Evolutionary conservation across 225 moss, liverwort and hornwort genomes (phyloP).

Genomic region (Lunularia cruciata): DNA sequence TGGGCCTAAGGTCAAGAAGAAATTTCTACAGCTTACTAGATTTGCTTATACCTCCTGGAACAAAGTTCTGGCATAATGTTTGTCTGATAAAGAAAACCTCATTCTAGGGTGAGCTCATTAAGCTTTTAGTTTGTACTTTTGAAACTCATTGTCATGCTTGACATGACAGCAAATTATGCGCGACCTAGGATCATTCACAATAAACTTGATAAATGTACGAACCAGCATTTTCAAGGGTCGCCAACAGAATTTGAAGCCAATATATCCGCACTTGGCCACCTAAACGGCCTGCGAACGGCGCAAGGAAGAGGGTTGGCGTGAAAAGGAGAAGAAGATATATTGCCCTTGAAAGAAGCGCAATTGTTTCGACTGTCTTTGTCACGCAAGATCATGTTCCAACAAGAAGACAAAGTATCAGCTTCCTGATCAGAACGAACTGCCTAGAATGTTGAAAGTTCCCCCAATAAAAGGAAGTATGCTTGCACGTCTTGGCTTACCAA

Average conservation of each 20-base stretch:
- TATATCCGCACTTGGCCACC: slow-evolving; percentile 49
- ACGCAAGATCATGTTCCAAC: slow-evolving; percentile 53
- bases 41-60: no score
- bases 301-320: slow-evolving; percentile 62
- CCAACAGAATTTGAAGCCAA: slow-evolving; percentile 69
- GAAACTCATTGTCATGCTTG: no score
- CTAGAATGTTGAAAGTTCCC: no score
- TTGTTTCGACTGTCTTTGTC: slow-evolving; percentile 95
- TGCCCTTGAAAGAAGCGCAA: slow-evolving; percentile 62
- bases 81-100: no score
- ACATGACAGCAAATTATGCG: no score
- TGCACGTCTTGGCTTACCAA: no score
- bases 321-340: slow-evolving; percentile 76
- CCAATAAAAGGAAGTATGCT: no score
- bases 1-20: slow-evolving; percentile 63
- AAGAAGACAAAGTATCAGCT: slow-evolving; percentile 42
- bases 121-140: no score
- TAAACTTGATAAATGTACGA: slow-evolving; percentile 17
- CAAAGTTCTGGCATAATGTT: no score
- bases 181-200: no score
- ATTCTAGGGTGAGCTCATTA: no score
- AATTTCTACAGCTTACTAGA: no score
- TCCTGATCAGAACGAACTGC: neutral
- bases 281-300: slow-evolving; percentile 44
- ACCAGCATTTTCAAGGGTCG: slow-evolving; percentile 77